Conservation (phyloP, 345 rosid genomes). For the Camelina sativa region DNA sequence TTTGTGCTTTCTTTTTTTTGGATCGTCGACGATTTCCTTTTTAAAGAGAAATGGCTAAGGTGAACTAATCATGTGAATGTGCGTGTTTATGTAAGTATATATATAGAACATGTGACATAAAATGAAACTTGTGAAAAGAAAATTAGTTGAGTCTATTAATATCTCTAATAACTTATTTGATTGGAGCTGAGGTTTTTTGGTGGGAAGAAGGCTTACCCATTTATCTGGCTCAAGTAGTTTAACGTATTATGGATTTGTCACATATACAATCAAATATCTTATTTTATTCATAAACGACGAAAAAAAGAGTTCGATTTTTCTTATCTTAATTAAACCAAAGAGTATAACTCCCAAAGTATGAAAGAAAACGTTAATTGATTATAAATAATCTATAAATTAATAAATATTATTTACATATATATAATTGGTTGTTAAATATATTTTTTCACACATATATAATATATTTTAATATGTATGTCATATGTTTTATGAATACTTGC, state of each 20-base stretch:
- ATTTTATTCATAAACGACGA: slow-evolving; percentile 1
- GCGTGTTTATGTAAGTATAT: neutral
- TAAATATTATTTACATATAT: neutral
- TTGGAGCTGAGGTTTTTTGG: slow-evolving; percentile 5
- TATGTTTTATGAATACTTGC: no score
- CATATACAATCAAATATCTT: neutral
- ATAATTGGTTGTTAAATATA: no score
- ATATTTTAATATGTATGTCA: no score
- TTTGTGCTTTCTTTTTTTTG: neutral
- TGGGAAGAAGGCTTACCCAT: neutral
- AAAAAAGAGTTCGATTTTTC: neutral
- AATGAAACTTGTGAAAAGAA: slow-evolving; percentile 25
- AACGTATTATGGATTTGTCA: neutral
- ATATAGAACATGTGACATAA: neutral
- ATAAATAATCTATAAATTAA: neutral
- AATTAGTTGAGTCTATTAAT: slow-evolving; percentile 39
- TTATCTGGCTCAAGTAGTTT: neutral
- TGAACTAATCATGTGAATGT: slow-evolving; percentile 9
- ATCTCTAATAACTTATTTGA: slow-evolving; percentile 30
- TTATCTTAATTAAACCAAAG: neutral
- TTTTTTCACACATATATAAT: no score
- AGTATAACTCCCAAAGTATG: slow-evolving; percentile 26
- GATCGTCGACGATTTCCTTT: neutral
- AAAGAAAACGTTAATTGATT: neutral
- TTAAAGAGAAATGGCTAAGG: slow-evolving; percentile 30